Conservation (phyloP, 148 eudicot genomes). For the Fagopyrum tataricum region DNA sequence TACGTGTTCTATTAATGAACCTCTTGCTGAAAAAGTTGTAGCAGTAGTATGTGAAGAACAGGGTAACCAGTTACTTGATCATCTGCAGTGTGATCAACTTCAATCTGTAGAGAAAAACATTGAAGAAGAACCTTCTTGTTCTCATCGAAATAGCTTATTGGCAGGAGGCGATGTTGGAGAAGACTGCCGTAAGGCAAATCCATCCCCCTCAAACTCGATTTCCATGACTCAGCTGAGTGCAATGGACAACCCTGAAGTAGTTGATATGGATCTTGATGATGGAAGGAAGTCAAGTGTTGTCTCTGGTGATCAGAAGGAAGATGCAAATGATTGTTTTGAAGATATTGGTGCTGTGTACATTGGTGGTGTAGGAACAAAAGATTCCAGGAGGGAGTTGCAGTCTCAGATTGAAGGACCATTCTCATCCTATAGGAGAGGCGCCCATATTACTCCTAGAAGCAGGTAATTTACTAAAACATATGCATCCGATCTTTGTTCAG, state of each 20-base stretch:
- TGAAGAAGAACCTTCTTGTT: constrained; percentile 13
- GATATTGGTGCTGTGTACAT: constrained; percentile 16
- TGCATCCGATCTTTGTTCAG: background rate
- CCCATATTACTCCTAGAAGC: constrained; percentile 20
- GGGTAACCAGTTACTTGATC: background rate
- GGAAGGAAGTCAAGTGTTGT: constrained; percentile 16
- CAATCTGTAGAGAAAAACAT: constrained; percentile 10
- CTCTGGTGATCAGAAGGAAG: constrained; percentile 25
- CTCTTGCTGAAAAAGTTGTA: constrained; percentile 28
- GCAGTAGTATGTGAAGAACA: constrained; percentile 22
- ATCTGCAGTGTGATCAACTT: constrained; percentile 10
- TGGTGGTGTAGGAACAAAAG: constrained; percentile 22
- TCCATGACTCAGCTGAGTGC: constrained; percentile 1
- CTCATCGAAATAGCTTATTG: constrained; percentile 9
- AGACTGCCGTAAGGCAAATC: constrained; percentile 10
- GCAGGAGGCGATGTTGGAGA: constrained; percentile 10
- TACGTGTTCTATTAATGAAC: constrained; percentile 29
- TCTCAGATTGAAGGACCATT: constrained; percentile 28
- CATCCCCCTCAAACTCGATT: constrained; percentile 15
- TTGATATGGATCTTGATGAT: constrained; percentile 17
- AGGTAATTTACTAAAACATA: constrained; percentile 25
- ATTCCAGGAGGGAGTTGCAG: constrained; percentile 23
- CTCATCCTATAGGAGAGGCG: constrained; percentile 27
- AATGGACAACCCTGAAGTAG: constrained; percentile 7
- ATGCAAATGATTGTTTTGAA: constrained; percentile 15